Evolutionary conservation across 768 basidiomycete species (phyloP).

Genomic region (Pleurotus djamor): DNA sequence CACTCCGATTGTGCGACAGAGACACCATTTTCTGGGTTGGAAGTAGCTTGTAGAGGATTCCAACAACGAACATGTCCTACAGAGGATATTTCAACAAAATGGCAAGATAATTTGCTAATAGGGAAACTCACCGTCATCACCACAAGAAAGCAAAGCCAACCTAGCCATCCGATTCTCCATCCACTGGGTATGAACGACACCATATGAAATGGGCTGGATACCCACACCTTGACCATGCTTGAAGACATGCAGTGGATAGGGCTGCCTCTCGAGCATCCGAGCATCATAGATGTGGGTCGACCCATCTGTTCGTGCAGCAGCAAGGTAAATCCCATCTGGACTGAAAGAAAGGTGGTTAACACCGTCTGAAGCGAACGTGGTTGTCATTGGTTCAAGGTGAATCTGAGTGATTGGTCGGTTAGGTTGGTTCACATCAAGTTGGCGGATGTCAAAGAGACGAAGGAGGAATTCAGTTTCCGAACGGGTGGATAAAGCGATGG

Average conservation of each 20-base stretch:
- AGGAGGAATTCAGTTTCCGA: conserved; percentile 28
- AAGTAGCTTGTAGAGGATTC: conserved; percentile 47
- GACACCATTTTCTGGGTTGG: conserved; percentile 38
- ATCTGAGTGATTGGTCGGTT: conserved; percentile 23
- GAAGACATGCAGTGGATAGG: conserved; percentile 40
- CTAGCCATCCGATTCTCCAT: conserved; percentile 31
- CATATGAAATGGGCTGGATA: conserved; percentile 33
- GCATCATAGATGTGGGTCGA: conserved; percentile 59
- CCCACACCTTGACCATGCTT: conserved; percentile 29
- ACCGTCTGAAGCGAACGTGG: conserved; percentile 30
- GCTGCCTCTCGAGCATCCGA: conserved; percentile 43
- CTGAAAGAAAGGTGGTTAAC: conserved; percentile 53
- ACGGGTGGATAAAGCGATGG: conserved; percentile 31
- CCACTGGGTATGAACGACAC: conserved; percentile 55
- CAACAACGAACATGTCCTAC: conserved; percentile 71
- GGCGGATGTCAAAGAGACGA: conserved; percentile 51
- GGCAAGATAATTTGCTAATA: not conserved
- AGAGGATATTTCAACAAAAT: not conserved
- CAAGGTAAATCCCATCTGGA: conserved; percentile 59
- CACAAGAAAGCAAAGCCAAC: conserved; percentile 57
- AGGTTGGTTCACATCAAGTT: conserved; percentile 12
- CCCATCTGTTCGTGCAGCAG: conserved; percentile 61
- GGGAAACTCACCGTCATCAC: conserved; percentile 53
- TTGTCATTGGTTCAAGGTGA: conserved; percentile 31
- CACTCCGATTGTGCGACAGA: conserved; percentile 51